Base-by-base conservation (phyloP, 352 stramenopile genomes). In the Pilasporangium apinafurcum region DNA sequence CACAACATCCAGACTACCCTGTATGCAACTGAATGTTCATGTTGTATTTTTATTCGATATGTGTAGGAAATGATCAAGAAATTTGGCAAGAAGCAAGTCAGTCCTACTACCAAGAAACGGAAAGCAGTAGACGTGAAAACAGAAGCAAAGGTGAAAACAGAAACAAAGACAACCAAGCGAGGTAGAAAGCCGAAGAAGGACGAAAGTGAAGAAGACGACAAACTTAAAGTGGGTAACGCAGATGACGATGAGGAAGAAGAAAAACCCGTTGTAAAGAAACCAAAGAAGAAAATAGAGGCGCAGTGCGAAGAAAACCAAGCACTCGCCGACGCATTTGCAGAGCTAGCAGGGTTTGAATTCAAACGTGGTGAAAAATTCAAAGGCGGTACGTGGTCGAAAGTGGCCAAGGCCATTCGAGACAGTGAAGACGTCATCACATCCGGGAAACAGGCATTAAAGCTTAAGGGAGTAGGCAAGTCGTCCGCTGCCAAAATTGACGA, bases 321-420 rank as follows among this genome's bases (percentile, higher is more conserved):
- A 30, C 61, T 95, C 13, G 80, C 80, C 0, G 75, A 89, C 26
- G 73, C 71, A 9, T 95, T 95, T 44, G 49, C 59, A 1, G 83
- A 95, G 50, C 70, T 95, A 24, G 83, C 80, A n/a, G 73, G 74
- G 17, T 92, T 92, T 38, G 78, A 95, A 37, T 95, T 92, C 55
- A 92, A 95, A 69, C 75, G 79, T 21, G 80, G 80, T 2, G 83
- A 95, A 36, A 75, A 67, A 39, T 92, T 95, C 59, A 92, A 91
- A 52, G 83, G 80, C 41, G 78, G 72, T 32, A 91, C 83, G 1
- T 95, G 80, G 76, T 90, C 81, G 29, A 95, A 95, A 51, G 83
- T 92, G 12, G 78, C 80, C 33, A 91, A 90, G 49, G 78, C 83
- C 4, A 85, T 95, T 35, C 77, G 77, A 18, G 78, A 92, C 24